Percentiles rank a stretch among this genome's conserved stretches.
Conservation (phyloP, 768 basidiomycete genomes). For the Imleria badia region DNA sequence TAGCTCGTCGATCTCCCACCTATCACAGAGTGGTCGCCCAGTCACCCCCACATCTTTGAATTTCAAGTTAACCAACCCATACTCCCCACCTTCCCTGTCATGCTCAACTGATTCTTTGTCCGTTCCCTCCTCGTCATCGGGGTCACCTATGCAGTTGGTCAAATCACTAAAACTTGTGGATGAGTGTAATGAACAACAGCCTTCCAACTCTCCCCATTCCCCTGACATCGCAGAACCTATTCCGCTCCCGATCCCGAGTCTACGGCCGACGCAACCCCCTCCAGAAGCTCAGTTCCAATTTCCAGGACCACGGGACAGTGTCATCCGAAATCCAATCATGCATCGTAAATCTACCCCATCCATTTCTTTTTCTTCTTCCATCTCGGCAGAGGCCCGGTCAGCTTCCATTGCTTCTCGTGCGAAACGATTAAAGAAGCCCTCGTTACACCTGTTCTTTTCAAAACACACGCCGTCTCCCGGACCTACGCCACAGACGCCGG, state of each 20-base stretch:
- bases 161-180: conserved; percentile 41
- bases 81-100: conserved; percentile 49
- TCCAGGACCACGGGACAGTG: conserved; percentile 37
- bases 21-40: conserved; percentile 31
- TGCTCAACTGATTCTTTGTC: conserved; percentile 62
- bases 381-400: conserved; percentile 36
- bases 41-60: conserved; percentile 36
- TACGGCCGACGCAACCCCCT: conserved; percentile 14
- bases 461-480: conserved; percentile 57
- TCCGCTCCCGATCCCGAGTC: conserved; percentile 27
- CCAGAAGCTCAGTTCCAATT: conserved; percentile 43
- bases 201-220: conserved; percentile 25
- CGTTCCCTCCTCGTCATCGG: conserved; percentile 54
- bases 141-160: conserved; percentile 27
- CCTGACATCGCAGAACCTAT: conserved; percentile 33
- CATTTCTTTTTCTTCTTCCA: conserved; percentile 32
- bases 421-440: conserved; percentile 60
- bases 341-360: conserved; percentile 39
- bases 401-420: conserved; percentile 34
- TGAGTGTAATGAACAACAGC: conserved; percentile 27
- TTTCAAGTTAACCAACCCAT: conserved; percentile 26
- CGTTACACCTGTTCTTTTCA: conserved; percentile 65
- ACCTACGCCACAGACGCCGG: conserved; percentile 29
- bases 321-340: conserved; percentile 30
- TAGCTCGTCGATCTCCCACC: conserved; percentile 34